Evolutionary conservation across 345 rosid species (phyloP), one percentile per base, ranked within the genome.

Genomic region (Syzygium oleosum): DNA sequence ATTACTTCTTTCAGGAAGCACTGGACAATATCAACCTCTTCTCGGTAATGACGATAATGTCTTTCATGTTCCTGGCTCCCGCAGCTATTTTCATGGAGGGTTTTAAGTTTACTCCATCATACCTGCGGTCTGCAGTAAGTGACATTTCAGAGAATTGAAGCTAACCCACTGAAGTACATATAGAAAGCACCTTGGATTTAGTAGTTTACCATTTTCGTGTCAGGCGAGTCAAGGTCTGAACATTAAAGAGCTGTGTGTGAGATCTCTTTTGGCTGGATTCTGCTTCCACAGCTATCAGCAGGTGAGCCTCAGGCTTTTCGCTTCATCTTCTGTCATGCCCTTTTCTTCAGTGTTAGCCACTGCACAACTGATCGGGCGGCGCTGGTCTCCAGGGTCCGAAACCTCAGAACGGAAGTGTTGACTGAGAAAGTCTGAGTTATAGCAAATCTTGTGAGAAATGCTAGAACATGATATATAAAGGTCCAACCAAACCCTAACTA

Each of bases 1-100:
- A 12, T 12, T 31, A 61, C 56, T n/a, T 63, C 87, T 79, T 80
- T 79, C 94, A 96, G 98, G 99, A 93, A 87, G 51, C 93, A 23
- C 77, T 97, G 96, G 99, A 97, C 91, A 96, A 96, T 89, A 89
- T 95, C 95, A 96, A 95, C 89, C 95, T 95, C 87, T 96, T 97
- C 94, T 96, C 98, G 23, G 91, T 94, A 25, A 91, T 97, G 89
- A 96, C 99, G 9, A 88, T 95, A 5, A 93, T 95, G 53, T 95
- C 97, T 52, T 95, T 96, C 87, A 86, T 91, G 65, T 90, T 96
- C 55, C 86, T 95, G 92, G 94, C 91, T 88, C 99, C 99, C 22
- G 34, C 91, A 10, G 98, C 99, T 55, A 86, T 95, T 90, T 87
- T 91, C 86, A 54, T 93, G 21, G 98, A 96, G 86, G 99, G 99